Percentiles rank a stretch among this genome's conserved stretches.
Evolutionary conservation across 2,329 filamentous ascomycete genomes (phyloP).

Genomic region (Gyromitra esculenta): DNA sequence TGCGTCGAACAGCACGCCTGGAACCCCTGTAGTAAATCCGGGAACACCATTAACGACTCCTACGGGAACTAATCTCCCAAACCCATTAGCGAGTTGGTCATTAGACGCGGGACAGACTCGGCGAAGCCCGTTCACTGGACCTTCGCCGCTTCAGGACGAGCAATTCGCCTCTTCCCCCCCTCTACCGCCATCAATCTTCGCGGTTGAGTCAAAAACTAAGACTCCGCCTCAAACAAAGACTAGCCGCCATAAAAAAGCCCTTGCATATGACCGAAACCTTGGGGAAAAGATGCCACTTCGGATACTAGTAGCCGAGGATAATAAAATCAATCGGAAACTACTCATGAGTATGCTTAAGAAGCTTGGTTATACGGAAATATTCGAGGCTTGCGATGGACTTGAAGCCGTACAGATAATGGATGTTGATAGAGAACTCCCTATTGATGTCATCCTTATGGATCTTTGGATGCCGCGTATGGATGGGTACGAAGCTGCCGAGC

Average conservation of each 20-base stretch:
- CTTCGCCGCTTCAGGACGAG: slow-evolving; percentile 47
- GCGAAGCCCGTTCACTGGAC: slow-evolving; percentile 39
- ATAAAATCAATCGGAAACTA: slow-evolving; percentile 75
- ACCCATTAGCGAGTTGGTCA: slow-evolving; percentile 39
- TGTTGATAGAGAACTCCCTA: slow-evolving; percentile 57
- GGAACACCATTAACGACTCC: slow-evolving; percentile 45
- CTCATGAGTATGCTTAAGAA: slow-evolving; percentile 73
- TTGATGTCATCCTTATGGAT: slow-evolving; percentile 77
- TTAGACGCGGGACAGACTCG: slow-evolving; percentile 31
- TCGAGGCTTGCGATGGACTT: slow-evolving; percentile 74
- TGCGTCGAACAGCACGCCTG: slow-evolving; percentile 61
- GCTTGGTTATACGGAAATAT: slow-evolving; percentile 71
- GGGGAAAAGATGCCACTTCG: slow-evolving; percentile 71
- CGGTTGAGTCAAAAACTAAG: slow-evolving; percentile 12
- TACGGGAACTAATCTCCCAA: slow-evolving; percentile 35
- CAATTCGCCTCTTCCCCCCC: slow-evolving; percentile 40
- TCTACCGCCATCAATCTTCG: slow-evolving; percentile 3
- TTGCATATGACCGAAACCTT: slow-evolving; percentile 66
- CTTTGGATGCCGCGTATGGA: slow-evolving; percentile 81
- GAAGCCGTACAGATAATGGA: slow-evolving; percentile 72
- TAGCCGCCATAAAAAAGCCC: slow-evolving; percentile 12
- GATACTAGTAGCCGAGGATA: slow-evolving; percentile 77
- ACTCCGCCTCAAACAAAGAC: slow-evolving; percentile 47
- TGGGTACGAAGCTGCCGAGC: slow-evolving; percentile 73
- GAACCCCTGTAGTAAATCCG: slow-evolving; percentile 47